Evolutionary conservation across 306 rosid genomes (phyloP).

Genomic region (Casuarina equisetifolia): DNA sequence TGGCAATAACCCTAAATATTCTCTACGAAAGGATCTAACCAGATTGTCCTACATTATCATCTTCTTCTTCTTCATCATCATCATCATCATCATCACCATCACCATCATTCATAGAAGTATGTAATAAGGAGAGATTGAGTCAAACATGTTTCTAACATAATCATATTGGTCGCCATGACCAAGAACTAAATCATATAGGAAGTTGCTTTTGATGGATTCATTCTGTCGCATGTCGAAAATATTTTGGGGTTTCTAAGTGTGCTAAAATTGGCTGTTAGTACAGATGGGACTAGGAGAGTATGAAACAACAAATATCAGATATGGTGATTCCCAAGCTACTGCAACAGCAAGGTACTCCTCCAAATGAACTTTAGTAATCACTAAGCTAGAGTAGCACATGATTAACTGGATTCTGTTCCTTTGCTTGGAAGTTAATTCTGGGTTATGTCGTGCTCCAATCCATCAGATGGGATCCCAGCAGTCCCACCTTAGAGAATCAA

Average conservation of each 20-base stretch:
- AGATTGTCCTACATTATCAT: not conserved
- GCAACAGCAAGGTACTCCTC: slow-evolving; percentile 55
- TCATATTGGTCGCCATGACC: not conserved
- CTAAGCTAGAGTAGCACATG: not conserved
- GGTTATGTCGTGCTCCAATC: slow-evolving; percentile 13
- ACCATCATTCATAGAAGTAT: not conserved
- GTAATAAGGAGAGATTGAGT: not conserved
- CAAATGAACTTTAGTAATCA: not conserved
- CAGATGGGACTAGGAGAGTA: slow-evolving; percentile 79
- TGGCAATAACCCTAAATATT: slow-evolving; percentile 10
- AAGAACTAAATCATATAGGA: not conserved
- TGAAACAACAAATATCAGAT: slow-evolving; percentile 66
- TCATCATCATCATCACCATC: not conserved
- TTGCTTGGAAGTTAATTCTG: slow-evolving; percentile 8
- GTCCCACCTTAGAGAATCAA: slow-evolving; percentile 51
- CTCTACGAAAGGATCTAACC: not conserved
- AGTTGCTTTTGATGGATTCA: not conserved
- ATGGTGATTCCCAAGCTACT: slow-evolving; percentile 66
- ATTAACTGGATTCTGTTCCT: not conserved
- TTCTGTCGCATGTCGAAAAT: not conserved
- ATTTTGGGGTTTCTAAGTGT: slow-evolving; percentile 30
- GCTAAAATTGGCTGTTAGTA: slow-evolving; percentile 26
- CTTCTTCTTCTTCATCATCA: too few species aligned
- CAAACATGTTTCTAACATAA: not conserved
- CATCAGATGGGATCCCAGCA: slow-evolving; percentile 72